Base-by-base conservation (phyloP, 108 stramenopile species). In the Aureococcus anophagefferens region DNA sequence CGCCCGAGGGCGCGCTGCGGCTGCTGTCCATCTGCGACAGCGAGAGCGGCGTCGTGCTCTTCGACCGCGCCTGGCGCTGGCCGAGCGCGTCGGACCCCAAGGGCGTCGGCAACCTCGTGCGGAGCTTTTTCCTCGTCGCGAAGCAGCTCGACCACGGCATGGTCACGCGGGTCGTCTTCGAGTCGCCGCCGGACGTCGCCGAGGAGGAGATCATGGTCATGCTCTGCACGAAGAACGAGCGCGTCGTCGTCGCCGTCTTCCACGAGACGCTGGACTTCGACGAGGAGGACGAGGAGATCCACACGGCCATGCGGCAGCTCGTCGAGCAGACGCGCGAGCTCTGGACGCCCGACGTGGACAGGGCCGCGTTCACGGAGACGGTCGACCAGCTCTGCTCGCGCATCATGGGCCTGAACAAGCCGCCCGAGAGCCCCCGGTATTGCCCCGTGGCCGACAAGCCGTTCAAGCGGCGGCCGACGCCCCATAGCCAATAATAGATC, bases 11-110 rank as follows among this genome's bases (percentile, higher is more conserved):
- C 9, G 40, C 40, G 40, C 40, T 44, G 40, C 40, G 40, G 40
- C 40, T 59, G 21, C 51, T 59, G 51, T 25, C 21, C 21, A 11
- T 59, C 51, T 59, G 51, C 51, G 51, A 59, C 21, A 25, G 21
- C 21, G 51, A 59, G 51, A 59, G 21, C 21, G 51, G 51, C 7
- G 51, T 4, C 1, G 25, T 1, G 40, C 68, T 68, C 51, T 68
- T 68, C 68, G 11, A 68, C 30, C 13, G 28, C 51, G 79, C 74
- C 37, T 80, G 79, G 79, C 35, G 64, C 46, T 77, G 76, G 28
- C 79, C 79, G 4, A 78, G 72, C 28, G 67, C 74, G 25, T 69
- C 46, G 32, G 35, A 80, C 30, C 77, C 77, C 31, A 36, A 69
- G 4, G 76, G 68, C 15, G 76, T 59, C 51, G 51, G 51, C 1